Evolutionary conservation across 805 yeast species (phyloP).

Genomic region (Yarrowia deformans): DNA sequence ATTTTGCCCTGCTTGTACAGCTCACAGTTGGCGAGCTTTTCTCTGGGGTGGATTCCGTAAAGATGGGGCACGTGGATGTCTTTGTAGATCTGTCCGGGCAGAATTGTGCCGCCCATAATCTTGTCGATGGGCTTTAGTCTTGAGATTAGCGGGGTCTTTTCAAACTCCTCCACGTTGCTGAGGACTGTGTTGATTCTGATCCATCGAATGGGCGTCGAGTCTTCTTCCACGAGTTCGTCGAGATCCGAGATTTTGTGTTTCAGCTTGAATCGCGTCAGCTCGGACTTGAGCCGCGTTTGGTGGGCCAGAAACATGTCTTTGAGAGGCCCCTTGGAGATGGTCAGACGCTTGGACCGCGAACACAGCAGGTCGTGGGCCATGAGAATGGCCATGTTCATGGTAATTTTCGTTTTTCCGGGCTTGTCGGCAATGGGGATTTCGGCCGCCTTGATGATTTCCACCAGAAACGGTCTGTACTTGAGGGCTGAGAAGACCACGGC

Average conservation of each 20-base stretch:
- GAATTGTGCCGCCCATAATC: slow-evolving; percentile 54
- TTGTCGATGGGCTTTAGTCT: slow-evolving; percentile 57
- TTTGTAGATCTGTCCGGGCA: slow-evolving; percentile 66
- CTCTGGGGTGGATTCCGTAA: slow-evolving; percentile 82
- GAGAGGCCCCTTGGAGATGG: slow-evolving; percentile 85
- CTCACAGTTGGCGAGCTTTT: slow-evolving; percentile 68
- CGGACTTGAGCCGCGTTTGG: slow-evolving; percentile 83
- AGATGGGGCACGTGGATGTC: slow-evolving; percentile 79
- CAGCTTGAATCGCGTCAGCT: slow-evolving; percentile 76
- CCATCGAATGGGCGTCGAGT: slow-evolving; percentile 58
- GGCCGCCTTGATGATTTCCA: slow-evolving; percentile 68
- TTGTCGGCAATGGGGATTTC: slow-evolving; percentile 63
- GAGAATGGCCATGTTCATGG: slow-evolving; percentile 63
- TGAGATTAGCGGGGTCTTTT: slow-evolving; percentile 51
- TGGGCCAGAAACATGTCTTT: slow-evolving; percentile 81
- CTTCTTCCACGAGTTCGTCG: slow-evolving; percentile 55
- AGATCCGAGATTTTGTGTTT: slow-evolving; percentile 68
- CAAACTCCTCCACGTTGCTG: slow-evolving; percentile 51
- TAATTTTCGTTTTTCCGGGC: slow-evolving; percentile 57
- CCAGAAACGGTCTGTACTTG: slow-evolving; percentile 70
- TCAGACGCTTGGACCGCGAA: slow-evolving; percentile 78
- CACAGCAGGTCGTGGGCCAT: slow-evolving; percentile 83
- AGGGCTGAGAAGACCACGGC: slow-evolving; percentile 84
- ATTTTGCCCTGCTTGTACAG: slow-evolving; percentile 77
- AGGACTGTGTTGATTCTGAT: slow-evolving; percentile 65